Evolutionary conservation across 2,329 filamentous ascomycete species (phyloP), one percentile per base, ranked within the genome.

Genomic region (Coniochaeta sp.): DNA sequence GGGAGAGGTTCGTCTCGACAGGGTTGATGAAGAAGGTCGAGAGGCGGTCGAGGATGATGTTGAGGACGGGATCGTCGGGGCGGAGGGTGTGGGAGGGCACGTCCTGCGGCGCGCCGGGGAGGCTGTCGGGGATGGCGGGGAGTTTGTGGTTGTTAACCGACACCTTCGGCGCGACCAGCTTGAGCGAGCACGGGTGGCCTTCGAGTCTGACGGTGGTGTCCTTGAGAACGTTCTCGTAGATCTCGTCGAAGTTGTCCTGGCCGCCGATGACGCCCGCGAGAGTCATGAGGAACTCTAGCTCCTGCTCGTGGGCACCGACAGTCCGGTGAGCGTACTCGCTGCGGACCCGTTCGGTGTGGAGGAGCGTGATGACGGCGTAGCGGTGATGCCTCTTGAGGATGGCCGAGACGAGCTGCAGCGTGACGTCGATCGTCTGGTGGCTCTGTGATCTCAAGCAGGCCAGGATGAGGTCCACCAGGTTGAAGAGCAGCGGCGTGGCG

Each of bases 11-110:
- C 2, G 90, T 93, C 66, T 97, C 91, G 2, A 98, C 87, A 2
- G 91, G 88, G 67, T 99, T 99, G 5, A 90, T 82, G 66, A 97
- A 91, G 69, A 98, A 99, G 0, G 82, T 87, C 52, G 88, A 82
- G 12, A 99, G 74, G 8, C 93, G 80, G 50, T 89, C 87, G 10
- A 89, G 75, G 2, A 90, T 77, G 9, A 89, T 85, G 70, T 83
- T 85, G 55, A 87, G 79, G 38, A 87, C 81, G 50, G 81, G 86
- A 65, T 87, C 87, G 59, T 85, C 83, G 1, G 79, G 80, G 59
- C 81, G 81, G 19, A 90, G 77, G 5, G 85, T 86, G 67, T 89
- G 86, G 36, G 75, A 80, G 54, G 76, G 80, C 64, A 83, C 85
- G 67, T 81, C 87, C 62, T 81, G 76, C n/a, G 86, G 82, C 3